These are phyloP conservation scores for Venturia nashicola DNA, from an alignment of 2,329 filamentous ascomycete species.

Conservation along the genomic window DNA sequence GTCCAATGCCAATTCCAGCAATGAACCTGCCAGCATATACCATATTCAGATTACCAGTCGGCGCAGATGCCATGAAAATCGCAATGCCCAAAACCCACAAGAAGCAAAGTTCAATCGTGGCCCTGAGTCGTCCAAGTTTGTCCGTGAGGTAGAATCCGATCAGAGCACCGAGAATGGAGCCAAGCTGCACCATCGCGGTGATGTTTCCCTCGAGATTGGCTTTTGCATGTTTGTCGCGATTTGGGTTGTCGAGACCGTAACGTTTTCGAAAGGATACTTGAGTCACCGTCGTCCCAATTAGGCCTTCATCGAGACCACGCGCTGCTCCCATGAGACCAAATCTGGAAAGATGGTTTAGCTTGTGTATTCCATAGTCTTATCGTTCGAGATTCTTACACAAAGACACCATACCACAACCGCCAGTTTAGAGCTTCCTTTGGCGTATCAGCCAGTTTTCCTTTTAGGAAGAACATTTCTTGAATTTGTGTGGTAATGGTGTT, in stretches of 20 bases:
- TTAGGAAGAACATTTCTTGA: constrained; percentile 14
- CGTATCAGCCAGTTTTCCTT: constrained; percentile 45
- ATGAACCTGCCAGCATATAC: constrained; percentile 57
- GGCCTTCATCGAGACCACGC: constrained; percentile 67
- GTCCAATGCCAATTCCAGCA: constrained; percentile 52
- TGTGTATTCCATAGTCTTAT: no score
- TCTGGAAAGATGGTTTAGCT: constrained; percentile 12
- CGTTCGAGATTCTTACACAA: constrained; percentile 23
- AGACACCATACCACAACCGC: constrained; percentile 64
- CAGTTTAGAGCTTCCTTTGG: constrained; percentile 64
- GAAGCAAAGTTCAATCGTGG: constrained; percentile 28
- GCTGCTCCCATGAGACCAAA: constrained; percentile 68
- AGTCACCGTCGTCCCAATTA: constrained; percentile 55
- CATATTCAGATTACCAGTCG: constrained; percentile 27
- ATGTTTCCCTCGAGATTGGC: constrained; percentile 46
- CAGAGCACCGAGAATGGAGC: constrained; percentile 58
- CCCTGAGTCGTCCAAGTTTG: constrained; percentile 30
- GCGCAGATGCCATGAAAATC: constrained; percentile 26
- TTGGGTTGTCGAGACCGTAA: constrained; percentile 23
- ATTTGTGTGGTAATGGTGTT: no score
- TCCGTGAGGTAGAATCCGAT: constrained; percentile 42
- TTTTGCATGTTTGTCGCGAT: constrained; percentile 18
- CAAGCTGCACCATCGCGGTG: constrained; percentile 71
- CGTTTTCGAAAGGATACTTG: constrained; percentile 23
- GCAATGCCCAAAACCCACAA: constrained; percentile 29